A percentile compares a stretch with the other conserved stretches of the same genome.
phyloP scores from a whole-genome alignment of 345 rosid species.

The Nephelium lappaceum region DNA sequence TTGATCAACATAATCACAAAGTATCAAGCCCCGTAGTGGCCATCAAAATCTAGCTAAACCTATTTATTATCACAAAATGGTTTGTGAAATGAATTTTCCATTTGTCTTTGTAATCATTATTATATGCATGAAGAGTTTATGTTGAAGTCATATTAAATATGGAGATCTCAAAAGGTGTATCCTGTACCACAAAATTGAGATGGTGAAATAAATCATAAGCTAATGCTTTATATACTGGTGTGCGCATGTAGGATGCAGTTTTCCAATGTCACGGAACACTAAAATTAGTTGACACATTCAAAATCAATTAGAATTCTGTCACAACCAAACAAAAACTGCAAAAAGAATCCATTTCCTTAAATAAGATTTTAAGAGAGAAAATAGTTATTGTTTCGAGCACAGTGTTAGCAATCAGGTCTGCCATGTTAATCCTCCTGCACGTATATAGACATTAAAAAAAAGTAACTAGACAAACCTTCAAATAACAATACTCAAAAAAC shows the following conservation, averaged over 20 bases:
- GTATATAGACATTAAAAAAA: no score
- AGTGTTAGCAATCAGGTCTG: no score
- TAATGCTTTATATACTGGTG: neutral
- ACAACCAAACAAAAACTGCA: neutral
- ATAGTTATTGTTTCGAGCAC: neutral
- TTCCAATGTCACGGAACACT: neutral
- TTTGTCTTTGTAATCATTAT: neutral
- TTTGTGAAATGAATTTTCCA: neutral
- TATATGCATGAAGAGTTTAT: neutral
- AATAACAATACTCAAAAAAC: no score
- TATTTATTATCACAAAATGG: neutral
- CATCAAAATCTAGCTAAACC: conserved; percentile 16
- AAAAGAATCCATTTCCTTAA: neutral
- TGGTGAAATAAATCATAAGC: neutral
- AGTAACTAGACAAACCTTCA: no score
- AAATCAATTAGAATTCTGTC: neutral
- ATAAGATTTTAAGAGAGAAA: no score
- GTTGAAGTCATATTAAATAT: neutral
- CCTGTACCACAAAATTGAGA: neutral
- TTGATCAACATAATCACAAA: conserved; percentile 32
- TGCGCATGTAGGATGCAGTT: neutral
- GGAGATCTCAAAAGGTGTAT: neutral
- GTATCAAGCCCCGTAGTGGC: conserved; percentile 47
- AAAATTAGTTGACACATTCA: neutral
- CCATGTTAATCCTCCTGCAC: no score